Percentiles rank a stretch among this genome's conserved stretches.
Evolutionary conservation across 2,329 filamentous ascomycete genomes (phyloP).

Genomic region (Colletotrichum lupini): DNA sequence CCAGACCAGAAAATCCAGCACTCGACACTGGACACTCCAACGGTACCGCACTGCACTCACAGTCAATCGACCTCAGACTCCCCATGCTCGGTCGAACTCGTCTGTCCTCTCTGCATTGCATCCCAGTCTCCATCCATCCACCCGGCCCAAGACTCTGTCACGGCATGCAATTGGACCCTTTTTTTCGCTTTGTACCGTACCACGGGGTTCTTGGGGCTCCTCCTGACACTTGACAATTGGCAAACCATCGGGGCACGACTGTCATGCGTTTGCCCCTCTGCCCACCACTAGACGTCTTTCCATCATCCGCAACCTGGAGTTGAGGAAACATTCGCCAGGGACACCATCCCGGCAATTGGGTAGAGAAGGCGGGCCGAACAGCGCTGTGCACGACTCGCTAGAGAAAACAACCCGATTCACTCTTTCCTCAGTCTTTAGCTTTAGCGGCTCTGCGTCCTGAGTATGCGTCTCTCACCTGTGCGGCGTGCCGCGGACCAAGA

Average conservation of each 20-base stretch:
- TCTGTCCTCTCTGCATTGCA: constrained; percentile 27
- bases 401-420: constrained; percentile 9
- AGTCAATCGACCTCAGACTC: background rate
- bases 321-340: constrained; percentile 27
- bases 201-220: constrained; percentile 17
- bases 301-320: background rate
- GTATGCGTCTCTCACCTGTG: background rate
- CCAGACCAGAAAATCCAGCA: constrained; percentile 4
- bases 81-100: constrained; percentile 12
- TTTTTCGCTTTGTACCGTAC: constrained; percentile 8
- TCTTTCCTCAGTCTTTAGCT: constrained; percentile 5
- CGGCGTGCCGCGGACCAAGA: background rate
- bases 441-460: background rate
- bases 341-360: constrained; percentile 7
- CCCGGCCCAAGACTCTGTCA: constrained; percentile 5
- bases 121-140: constrained; percentile 2
- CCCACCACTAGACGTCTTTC: constrained; percentile 7
- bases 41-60: background rate
- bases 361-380: background rate
- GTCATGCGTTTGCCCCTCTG: constrained; percentile 16
- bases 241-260: constrained; percentile 11
- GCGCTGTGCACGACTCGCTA: constrained; percentile 21
- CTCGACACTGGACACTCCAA: background rate
- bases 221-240: constrained; percentile 23
- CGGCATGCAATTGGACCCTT: constrained; percentile 8